Base-by-base conservation (phyloP, 2,329 filamentous ascomycete species). In the Alternaria infectoria region DNA sequence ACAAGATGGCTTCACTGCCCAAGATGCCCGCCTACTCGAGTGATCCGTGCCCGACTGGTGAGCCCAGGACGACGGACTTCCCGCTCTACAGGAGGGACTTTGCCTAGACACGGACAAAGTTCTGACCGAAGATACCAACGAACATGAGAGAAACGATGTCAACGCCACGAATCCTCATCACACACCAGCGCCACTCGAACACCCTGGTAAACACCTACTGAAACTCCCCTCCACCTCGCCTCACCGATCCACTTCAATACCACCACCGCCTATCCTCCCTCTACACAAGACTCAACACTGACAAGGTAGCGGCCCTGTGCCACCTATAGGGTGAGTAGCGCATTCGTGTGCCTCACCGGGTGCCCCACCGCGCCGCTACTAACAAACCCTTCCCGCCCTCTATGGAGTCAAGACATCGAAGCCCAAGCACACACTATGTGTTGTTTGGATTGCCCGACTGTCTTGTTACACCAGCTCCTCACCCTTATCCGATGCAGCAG, bases 401-500 rank as follows among this genome's bases (percentile, higher is more conserved):
- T 21, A n/a, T 51, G 47, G 26, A 51, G 47, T 30, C 47, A 25
- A 32, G 26, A 32, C 47, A 32, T 1, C 9, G 44, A 23, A 46
- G 44, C 44, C 15, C 44, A 46, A 46, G 19, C 2, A 21, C 43
- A 46, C 44, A 2, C 44, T 40, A 46, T 46, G 19, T 46, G 19
- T 23, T 23, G 44, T 23, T 51, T 32, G 47, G 8, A 51, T 12
- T 32, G 47, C 26, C n/a, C 47, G 15, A 51, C 12, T 21, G 47
- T 51, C 47, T 51, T 47, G 21, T 32, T 21, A 30, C 5, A 21
- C n/a, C 55, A 47, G n/a, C 19, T 50, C 52, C 45, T 46, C 45
- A 52, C 36, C 17, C 8, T 40, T 21, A 51, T 61, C 47, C 13
- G 3, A 58, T 52, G 59, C 47, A 58, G 59, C 59, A 61, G 54